A percentile compares a stretch with the other conserved stretches of the same genome.
These are phyloP conservation scores for Geosmithia morbida DNA, from an alignment of 2,329 filamentous ascomycete species.

Conservation along the genomic window DNA sequence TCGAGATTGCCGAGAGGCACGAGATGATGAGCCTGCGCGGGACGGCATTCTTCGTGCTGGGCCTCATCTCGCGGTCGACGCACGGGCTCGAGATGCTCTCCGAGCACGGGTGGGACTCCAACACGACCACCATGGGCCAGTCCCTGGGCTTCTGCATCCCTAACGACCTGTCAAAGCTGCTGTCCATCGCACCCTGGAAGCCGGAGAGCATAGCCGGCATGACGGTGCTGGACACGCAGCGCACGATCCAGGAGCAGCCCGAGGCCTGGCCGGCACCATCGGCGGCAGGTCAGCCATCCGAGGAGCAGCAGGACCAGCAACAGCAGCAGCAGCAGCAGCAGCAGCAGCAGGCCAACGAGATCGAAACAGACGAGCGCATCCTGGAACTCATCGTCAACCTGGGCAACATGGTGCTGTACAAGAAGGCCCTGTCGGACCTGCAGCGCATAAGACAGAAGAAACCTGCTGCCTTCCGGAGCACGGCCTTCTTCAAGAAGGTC, in stretches of 20 bases:
- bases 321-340: constrained; percentile 26
- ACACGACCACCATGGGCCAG: constrained; percentile 66
- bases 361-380: constrained; percentile 58
- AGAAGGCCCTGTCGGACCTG: constrained; percentile 72
- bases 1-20: constrained; percentile 75
- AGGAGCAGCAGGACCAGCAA: constrained; percentile 10
- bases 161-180: constrained; percentile 59
- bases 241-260: constrained; percentile 32
- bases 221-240: constrained; percentile 32
- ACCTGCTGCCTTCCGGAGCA: constrained; percentile 59
- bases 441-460: constrained; percentile 65
- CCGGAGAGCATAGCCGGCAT: constrained; percentile 33
- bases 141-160: constrained; percentile 84
- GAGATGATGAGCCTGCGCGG: constrained; percentile 87
- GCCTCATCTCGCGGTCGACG: constrained; percentile 78
- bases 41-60: constrained; percentile 92
- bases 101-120: constrained; percentile 86
- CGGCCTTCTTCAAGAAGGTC: constrained; percentile 69
- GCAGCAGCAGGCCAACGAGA: constrained; percentile 30
- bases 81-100: constrained; percentile 86
- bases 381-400: constrained; percentile 76
- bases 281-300: no score
- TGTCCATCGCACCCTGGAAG: constrained; percentile 52
- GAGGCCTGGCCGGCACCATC: constrained; percentile 19
- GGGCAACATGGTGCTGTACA: constrained; percentile 85